Evolutionary conservation across 1,284 basidiomycete species (phyloP), one percentile per base, ranked within the genome.

Genomic region (Taiwanofungus camphoratus): DNA sequence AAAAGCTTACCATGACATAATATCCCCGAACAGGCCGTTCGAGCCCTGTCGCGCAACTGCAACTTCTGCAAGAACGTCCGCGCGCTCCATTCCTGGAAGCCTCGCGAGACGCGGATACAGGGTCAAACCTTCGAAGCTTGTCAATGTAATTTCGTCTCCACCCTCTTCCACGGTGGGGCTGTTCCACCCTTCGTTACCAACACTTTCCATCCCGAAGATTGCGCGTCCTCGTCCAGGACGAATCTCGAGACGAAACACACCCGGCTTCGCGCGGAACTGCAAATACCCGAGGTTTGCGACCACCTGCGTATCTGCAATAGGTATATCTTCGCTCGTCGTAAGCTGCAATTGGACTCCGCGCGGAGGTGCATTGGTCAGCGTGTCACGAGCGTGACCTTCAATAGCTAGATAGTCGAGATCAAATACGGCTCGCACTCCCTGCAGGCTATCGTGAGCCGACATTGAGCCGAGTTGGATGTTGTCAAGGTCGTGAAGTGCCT

Each of bases 281-380:
- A 97, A 73, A 64, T 99, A 99, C 3, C 95, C 96, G 7, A 98
- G 69, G 59, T 98, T 99, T 4, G 90, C 92, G 54, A 97, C 92
- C 35, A 98, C 86, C 49, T 81, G 83, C 0, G 90, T 92, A 53
- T 94, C 91, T 13, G 84, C 87, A 5, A 89, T 74, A 0, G 77
- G 69, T 1, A 61, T 61, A 11, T 67, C 67, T 43, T 76, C 64
- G 16, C 68, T 66, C 4, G 66, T 68, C 5, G 75, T 68, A 1
- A 95, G 75, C 55, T 96, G 87, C 2, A 97, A 73, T 58, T 92
- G 92, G 2, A 93, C 67, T 3, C 92, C 92, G 12, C 91, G 77
- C 0, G 92, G 91, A 2, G 92, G 82, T 4, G 68, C 65, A 29
- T 74, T 71, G 3, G 77, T 77, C 5, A 61, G 58, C 2, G 67